Percentiles rank a stretch among this genome's conserved stretches.
phyloP scores from a whole-genome alignment of 208 protist genomes.

The Vickermania ingenoplastis region DNA sequence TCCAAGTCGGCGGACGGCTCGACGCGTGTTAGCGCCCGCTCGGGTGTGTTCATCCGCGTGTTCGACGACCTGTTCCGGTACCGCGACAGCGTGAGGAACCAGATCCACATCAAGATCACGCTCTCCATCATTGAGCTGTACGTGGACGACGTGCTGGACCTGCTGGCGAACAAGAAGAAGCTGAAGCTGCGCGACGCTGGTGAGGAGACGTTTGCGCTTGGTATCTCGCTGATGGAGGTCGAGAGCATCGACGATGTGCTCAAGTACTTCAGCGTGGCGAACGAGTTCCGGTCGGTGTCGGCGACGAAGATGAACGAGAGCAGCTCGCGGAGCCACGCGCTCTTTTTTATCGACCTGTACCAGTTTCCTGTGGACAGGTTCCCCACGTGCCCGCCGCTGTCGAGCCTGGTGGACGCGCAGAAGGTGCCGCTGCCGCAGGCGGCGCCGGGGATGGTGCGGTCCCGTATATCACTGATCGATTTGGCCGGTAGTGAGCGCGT shows the following conservation, averaged over 20 bases:
- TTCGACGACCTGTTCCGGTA: conserved; percentile 83
- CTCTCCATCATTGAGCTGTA: conserved; percentile 85
- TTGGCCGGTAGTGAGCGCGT: no score
- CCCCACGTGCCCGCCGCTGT: conserved; percentile 18
- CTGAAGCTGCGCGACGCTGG: conserved; percentile 73
- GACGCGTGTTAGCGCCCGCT: conserved; percentile 24
- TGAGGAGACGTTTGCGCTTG: conserved; percentile 56
- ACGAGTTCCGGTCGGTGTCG: conserved; percentile 61
- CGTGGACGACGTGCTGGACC: conserved; percentile 81
- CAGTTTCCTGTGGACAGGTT: conserved; percentile 33
- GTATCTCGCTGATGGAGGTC: conserved; percentile 59
- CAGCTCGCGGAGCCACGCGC: conserved; percentile 84
- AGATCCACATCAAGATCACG: conserved; percentile 55
- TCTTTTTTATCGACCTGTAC: conserved; percentile 87
- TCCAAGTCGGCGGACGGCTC: conserved; percentile 6
- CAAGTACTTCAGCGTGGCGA: conserved; percentile 61
- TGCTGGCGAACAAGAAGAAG: conserved; percentile 70
- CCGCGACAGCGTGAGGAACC: conserved; percentile 20
- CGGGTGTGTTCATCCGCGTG: conserved; percentile 78
- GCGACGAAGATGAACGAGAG: conserved; percentile 87
- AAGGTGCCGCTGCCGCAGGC: conserved; percentile 20
- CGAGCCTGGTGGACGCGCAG: conserved; percentile 42
- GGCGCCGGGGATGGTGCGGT: conserved; percentile 67
- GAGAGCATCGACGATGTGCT: conserved; percentile 60
- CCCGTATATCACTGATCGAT: conserved; percentile 93